Evolutionary conservation across 768 basidiomycete species (phyloP).

Genomic region (Pulveroboletus ravenelii): DNA sequence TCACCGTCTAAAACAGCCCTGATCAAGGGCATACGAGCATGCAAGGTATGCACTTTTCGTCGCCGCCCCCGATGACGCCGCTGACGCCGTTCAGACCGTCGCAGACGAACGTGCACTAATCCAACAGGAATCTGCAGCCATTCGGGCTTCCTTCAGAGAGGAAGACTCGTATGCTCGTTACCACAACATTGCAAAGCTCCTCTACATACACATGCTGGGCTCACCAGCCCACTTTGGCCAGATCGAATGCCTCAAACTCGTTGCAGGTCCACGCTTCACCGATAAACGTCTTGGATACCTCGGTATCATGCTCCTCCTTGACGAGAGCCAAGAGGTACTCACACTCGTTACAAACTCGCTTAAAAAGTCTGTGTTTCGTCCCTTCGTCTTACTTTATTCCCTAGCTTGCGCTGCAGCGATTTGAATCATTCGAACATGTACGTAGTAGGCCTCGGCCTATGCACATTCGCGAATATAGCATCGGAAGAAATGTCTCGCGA

Average conservation of each 20-base stretch:
- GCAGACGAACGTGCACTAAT: conserved; percentile 97
- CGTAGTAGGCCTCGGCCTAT: conserved; percentile 92
- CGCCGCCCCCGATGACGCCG: conserved; percentile 8
- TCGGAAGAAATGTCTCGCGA: conserved; percentile 99
- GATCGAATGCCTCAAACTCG: conserved; percentile 93
- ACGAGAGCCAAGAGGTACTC: conserved; percentile 96
- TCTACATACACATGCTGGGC: conserved; percentile 99
- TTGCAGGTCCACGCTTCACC: conserved; percentile 90
- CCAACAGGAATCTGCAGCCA: conserved; percentile 95
- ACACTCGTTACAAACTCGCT: conserved; percentile 97
- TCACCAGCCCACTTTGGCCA: conserved; percentile 99
- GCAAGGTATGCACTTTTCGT: conserved; percentile 63
- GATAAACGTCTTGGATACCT: conserved; percentile 97
- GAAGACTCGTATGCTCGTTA: conserved; percentile 94
- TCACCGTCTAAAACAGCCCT: conserved; percentile 56
- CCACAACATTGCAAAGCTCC: conserved; percentile 95
- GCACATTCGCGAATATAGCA: conserved; percentile 98
- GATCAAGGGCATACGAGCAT: conserved; percentile 96
- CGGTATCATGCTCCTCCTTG: conserved; percentile 95
- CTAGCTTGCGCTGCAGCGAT: conserved; percentile 54
- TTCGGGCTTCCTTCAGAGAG: conserved; percentile 94
- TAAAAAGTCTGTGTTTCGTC: conserved; percentile 67
- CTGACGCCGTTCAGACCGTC: conserved; percentile 63
- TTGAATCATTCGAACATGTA: conserved; percentile 99
- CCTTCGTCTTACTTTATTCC: not conserved